Evolutionary conservation across 1,284 basidiomycete species (phyloP).

Genomic region (Rhodotorula sp.): DNA sequence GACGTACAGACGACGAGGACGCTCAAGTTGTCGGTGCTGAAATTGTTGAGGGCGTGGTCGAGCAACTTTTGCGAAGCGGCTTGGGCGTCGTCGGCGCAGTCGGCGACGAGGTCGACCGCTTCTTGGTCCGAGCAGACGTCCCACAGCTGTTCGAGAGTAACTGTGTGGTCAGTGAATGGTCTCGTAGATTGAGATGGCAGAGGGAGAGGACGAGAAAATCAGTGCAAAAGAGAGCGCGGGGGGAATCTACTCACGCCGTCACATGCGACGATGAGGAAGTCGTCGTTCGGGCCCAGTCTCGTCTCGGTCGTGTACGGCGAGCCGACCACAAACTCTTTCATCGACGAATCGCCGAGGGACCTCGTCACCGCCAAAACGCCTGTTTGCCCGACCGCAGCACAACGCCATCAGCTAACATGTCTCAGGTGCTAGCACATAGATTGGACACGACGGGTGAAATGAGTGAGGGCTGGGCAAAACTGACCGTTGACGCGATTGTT

Average conservation of each 20-base stretch:
- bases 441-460: neutral
- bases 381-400: neutral
- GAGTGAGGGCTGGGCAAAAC: neutral
- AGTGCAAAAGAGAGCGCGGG: neutral
- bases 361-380: constrained; percentile 79
- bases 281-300: constrained; percentile 74
- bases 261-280: constrained; percentile 87
- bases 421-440: neutral
- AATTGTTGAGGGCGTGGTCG: constrained; percentile 67
- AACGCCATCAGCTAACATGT: no score
- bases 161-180: neutral
- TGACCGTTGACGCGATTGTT: constrained; percentile 74
- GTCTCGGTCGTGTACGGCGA: constrained; percentile 98
- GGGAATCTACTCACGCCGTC: constrained; percentile 61
- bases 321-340: constrained; percentile 99
- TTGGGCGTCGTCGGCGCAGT: constrained; percentile 64
- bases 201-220: neutral
- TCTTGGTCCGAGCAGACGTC: constrained; percentile 91
- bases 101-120: constrained; percentile 76
- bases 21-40: constrained; percentile 42
- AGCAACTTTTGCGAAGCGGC: constrained; percentile 74
- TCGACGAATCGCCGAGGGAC: constrained; percentile 91
- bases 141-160: no score
- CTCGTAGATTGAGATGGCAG: no score
- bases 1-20: constrained; percentile 37